phyloP scores from a whole-genome alignment of 805 yeast species.

The Peterozyma xylosa region DNA sequence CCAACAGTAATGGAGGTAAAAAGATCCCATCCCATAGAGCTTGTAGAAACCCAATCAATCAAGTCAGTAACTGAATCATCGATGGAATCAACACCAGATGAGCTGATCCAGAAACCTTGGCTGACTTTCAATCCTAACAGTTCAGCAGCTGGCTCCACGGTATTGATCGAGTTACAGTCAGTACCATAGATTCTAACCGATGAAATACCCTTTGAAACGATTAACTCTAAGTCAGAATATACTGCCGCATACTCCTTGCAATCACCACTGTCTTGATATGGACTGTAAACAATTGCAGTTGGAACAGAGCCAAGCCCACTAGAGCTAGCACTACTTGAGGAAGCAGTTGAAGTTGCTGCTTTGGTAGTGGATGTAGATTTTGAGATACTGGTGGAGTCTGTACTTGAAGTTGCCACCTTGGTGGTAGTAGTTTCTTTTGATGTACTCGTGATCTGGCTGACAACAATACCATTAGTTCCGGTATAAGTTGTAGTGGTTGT shows the following conservation, averaged over 20 bases:
- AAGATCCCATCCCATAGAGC: slow-evolving; percentile 55
- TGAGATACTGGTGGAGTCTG: slow-evolving; percentile 11
- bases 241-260: slow-evolving; percentile 61
- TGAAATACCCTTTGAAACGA: slow-evolving; percentile 53
- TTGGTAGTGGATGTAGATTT: slow-evolving; percentile 12
- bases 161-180: slow-evolving; percentile 67
- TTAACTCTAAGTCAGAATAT: slow-evolving; percentile 46
- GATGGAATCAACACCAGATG: slow-evolving; percentile 61
- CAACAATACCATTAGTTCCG: slow-evolving; percentile 16
- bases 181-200: slow-evolving; percentile 78
- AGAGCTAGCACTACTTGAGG: slow-evolving; percentile 21
- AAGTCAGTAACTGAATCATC: slow-evolving; percentile 50
- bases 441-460: slow-evolving; percentile 16
- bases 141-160: slow-evolving; percentile 55
- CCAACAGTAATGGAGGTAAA: slow-evolving; percentile 78
- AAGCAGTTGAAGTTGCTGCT: slow-evolving; percentile 15
- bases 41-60: slow-evolving; percentile 31
- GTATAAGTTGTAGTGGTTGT: slow-evolving; percentile 26
- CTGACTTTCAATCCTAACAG: slow-evolving; percentile 61
- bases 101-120: slow-evolving; percentile 81
- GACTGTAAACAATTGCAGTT: slow-evolving; percentile 63
- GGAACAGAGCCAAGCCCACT: slow-evolving; percentile 32
- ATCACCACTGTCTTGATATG: slow-evolving; percentile 59
- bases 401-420: slow-evolving; percentile 9
- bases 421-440: slow-evolving; percentile 11